Evolutionary conservation across 2,329 filamentous ascomycete species (phyloP).

Genomic region (Penicillium sp.): DNA sequence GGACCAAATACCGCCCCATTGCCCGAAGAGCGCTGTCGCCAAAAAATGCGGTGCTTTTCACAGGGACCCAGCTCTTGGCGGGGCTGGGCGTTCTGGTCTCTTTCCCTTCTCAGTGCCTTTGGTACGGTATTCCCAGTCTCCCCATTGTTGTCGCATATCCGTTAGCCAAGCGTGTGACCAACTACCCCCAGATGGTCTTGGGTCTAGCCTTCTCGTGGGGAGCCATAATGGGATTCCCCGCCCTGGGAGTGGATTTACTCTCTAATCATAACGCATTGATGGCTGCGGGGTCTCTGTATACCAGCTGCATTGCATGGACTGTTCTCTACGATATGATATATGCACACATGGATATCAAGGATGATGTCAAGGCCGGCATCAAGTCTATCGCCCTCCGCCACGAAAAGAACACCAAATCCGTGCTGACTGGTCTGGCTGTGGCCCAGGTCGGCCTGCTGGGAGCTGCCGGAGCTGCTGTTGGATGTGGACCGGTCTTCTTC

Average conservation of each 20-base stretch:
- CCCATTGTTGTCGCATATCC: conserved; percentile 54
- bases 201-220: conserved; percentile 58
- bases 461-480: conserved; percentile 51
- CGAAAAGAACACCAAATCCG: conserved; percentile 51
- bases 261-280: conserved; percentile 39
- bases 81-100: conserved; percentile 49
- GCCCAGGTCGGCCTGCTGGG: conserved; percentile 49
- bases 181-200: conserved; percentile 58
- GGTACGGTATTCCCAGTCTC: conserved; percentile 49
- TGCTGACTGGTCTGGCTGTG: conserved; percentile 46
- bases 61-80: conserved; percentile 47
- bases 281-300: conserved; percentile 49
- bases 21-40: conserved; percentile 56
- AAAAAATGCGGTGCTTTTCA: conserved; percentile 49
- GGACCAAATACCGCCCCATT: conserved; percentile 57
- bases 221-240: conserved; percentile 53
- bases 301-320: conserved; percentile 54
- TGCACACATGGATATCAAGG: conserved; percentile 57
- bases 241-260: conserved; percentile 51
- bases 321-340: conserved; percentile 57
- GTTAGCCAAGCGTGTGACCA: conserved; percentile 56
- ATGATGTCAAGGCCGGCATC: conserved; percentile 55
- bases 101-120: conserved; percentile 48
- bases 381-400: conserved; percentile 56
- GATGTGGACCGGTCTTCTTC: conserved; percentile 63